Base-by-base conservation (phyloP, 441 rosid genomes). In the Gossypium aridum region DNA sequence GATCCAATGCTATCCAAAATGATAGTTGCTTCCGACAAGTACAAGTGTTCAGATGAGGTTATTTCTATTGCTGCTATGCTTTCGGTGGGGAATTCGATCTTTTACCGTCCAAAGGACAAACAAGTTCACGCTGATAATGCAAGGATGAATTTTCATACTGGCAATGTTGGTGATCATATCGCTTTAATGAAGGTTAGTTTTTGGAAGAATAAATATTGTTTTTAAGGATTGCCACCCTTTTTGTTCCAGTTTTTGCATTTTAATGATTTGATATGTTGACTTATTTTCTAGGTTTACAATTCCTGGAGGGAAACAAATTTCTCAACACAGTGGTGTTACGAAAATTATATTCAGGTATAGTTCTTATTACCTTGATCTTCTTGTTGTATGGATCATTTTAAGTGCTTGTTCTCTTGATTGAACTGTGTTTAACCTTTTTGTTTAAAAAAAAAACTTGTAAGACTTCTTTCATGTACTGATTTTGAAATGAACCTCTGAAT, bases 51-150 rank as follows among this genome's bases (percentile, higher is more conserved):
- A 0, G 98, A 96, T 70, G 99, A 96, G 84, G 79, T 92, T 51
- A 92, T 96, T 71, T 86, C 98, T 28, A 85, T 93, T 73, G 92
- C 97, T 75, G 93, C 98, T 31, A 96, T 96, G 99, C 92, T 96
- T 79, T 96, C 98, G 39, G 71, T 93, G 78, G 99, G 98, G 55
- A 91, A 91, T 78, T 92, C 99, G 17, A 88, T 96, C 77, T 96
- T 96, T 78, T 96, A 93, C 78, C 98, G 99, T 69, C 98, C 98
- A 1, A 96, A 93, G 83, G 98, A 92, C 82, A 93, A 93, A 78
- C 97, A 96, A 84, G 98, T 92, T 76, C 98, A 91, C 73, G 99
- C 99, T 5, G 98, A 96, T 80, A 93, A 90, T 83, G 99, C 99
- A 17, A 83, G 98, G 74, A 56, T 96, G 92, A 96, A 96, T 83